Evolutionary conservation across 768 basidiomycete genomes (phyloP).

Genomic region (Mycena rosella): DNA sequence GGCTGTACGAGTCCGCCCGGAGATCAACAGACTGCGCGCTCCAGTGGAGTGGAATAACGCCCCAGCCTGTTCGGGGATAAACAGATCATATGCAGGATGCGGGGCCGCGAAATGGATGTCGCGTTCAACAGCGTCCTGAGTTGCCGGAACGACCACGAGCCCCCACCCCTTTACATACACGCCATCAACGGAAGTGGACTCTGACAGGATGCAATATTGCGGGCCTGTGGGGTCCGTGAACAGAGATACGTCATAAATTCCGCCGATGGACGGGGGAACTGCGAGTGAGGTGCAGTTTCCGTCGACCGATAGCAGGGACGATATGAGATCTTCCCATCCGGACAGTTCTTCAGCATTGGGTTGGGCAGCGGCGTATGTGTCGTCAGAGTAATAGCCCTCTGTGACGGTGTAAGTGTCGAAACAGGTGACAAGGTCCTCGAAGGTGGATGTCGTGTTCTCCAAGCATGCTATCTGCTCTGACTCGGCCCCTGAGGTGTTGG

Average conservation of each 20-base stretch:
- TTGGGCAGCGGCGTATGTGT: conserved; percentile 49
- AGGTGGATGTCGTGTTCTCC: conserved; percentile 25
- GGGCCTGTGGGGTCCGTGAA: conserved; percentile 42
- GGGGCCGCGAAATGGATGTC: conserved; percentile 60
- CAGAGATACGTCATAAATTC: conserved; percentile 44
- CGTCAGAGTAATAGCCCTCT: conserved; percentile 42
- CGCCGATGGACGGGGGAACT: conserved; percentile 44
- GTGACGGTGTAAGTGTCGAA: conserved; percentile 50
- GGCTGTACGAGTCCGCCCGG: conserved; percentile 55
- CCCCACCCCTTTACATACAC: conserved; percentile 54
- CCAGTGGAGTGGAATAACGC: conserved; percentile 53
- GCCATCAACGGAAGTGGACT: conserved; percentile 34
- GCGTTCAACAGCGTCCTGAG: conserved; percentile 40
- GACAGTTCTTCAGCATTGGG: conserved; percentile 43
- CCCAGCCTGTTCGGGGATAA: conserved; percentile 56
- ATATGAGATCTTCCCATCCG: conserved; percentile 46
- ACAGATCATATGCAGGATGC: conserved; percentile 56
- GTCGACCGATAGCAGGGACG: conserved; percentile 46
- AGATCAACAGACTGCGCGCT: conserved; percentile 56
- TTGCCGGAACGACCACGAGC: conserved; percentile 47
- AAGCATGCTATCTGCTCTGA: conserved; percentile 33
- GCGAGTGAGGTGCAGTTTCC: conserved; percentile 47
- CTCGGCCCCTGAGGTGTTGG: conserved; percentile 6
- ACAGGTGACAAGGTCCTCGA: conserved; percentile 44
- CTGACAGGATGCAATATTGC: conserved; percentile 51